Evolutionary conservation across 1,284 basidiomycete genomes (phyloP), one percentile per base, ranked within the genome.

Genomic region (Tranzscheliella williamsii): DNA sequence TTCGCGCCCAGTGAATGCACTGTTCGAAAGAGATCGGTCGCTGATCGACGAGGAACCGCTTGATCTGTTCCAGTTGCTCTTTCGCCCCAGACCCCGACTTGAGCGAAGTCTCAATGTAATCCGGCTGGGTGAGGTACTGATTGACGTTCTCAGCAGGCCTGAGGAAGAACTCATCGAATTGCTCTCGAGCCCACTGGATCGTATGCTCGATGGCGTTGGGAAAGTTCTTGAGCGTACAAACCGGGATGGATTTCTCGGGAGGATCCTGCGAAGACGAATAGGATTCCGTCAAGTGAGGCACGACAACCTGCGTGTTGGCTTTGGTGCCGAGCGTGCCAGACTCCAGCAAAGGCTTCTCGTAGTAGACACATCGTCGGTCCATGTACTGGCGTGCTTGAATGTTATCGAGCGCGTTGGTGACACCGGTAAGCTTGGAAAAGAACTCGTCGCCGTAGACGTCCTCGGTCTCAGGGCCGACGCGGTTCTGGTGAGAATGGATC

Each of bases 361-460:
- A 97, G 82, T 97, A 91, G 30, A 99, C 90, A 75, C 95, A 98
- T 49, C 96, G 89, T 70, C 93, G 87, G 78, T 99, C 95, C 94
- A 99, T 97, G 81, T 99, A 99, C 60, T 91, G 84, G 72, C 91
- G 89, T 12, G 95, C 93, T 81, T 88, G 85, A 50, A 99, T 87
- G 64, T 99, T 99, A 81, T 99, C 95, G 52, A 99, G 81, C n/a
- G 96, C 95, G 78, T 99, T 99, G n/a, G 95, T 99, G 4, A 99
- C 92, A 52, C 91, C 91, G 68, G 97, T 90, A 31, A 99, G 84
- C 43, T 81, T 81, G 31, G 83, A 84, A 75, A 97, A 99, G 82
- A 72, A 98, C 21, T 83, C 83, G 63, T 94, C 88, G 42, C 88
- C 87, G 72, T 96, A 99, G 35, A 92, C 81, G 70, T 88, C 92